Evolutionary conservation across 352 stramenopile species (phyloP).

Genomic region (Phytophthora macrochlamydospora): DNA sequence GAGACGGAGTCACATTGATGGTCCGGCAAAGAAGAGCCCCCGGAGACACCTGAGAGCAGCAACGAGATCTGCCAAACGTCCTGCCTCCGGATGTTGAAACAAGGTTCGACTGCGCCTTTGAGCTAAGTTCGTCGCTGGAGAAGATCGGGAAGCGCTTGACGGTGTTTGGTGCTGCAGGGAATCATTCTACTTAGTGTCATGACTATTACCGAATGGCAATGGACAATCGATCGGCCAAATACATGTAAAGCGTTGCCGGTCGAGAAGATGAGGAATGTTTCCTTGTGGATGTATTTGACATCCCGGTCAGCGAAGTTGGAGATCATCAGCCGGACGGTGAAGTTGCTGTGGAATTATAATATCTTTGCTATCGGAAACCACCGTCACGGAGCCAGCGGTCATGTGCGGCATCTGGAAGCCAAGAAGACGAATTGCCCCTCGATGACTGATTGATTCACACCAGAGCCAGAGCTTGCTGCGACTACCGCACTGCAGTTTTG

Average conservation of each 20-base stretch:
- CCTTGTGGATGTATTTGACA: neutral
- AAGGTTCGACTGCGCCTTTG: neutral
- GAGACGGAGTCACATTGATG: neutral
- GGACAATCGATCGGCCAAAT: neutral
- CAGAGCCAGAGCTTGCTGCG: neutral
- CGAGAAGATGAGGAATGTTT: neutral
- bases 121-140: too few relatives aligned
- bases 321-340: too few relatives aligned
- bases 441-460: neutral
- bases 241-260: neutral
- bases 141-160: too few relatives aligned
- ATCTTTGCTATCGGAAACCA: neutral
- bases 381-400: neutral
- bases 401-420: slow-evolving; percentile 8
- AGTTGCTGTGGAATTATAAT: neutral
- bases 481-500: neutral
- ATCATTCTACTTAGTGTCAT: too few relatives aligned
- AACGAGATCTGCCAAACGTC: neutral
- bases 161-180: too few relatives aligned
- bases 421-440: slow-evolving; percentile 4
- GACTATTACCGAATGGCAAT: neutral
- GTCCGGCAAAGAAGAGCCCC: slow-evolving; percentile 26
- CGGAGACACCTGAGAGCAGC: neutral
- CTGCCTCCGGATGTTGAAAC: neutral
- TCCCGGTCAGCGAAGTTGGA: neutral